Base-by-base conservation (phyloP, 495 filamentous ascomycete genomes). In the Penicillium tannophilum region DNA sequence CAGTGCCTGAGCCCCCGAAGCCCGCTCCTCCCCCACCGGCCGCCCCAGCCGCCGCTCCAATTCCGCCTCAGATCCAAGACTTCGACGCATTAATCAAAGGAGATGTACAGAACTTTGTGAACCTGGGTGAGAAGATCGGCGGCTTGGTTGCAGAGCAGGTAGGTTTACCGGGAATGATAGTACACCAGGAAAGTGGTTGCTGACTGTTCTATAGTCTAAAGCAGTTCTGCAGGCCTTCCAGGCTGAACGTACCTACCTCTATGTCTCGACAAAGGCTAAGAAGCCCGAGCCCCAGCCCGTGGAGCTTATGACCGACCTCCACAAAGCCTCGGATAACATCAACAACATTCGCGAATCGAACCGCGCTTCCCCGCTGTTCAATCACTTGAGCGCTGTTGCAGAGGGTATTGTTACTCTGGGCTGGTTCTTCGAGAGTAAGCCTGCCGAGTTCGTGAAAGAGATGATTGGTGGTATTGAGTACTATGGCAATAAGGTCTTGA, bases 401-500 rank as follows among this genome's bases (percentile, higher is more conserved):
- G 93, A 97, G 64, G 91, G 92, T 63, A 92, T 96, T 63, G 84
- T 86, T 58, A 86, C 89, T 7, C 77, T 98, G 42, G 87, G 87
- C 19, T 98, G 94, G 94, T 86, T 97, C 53, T 82, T 91, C 20
- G 88, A 92, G 45, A 73, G 75, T 28, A 92, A 91, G 68, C 94
- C 94, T 1, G 86, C 82, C 60, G 90, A 91, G 54, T 91, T 90
- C 61, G 86, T 97, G 39, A 81, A 81, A 30, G 93, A 96, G 48
- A 86, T 86, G 48, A 75, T 94, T 8, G 85, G 84, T 24, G 86
- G 90, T 49, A 89, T 92, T 28, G 84, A 97, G 71, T 95, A 91
- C 76, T 97, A 87, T 60, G 95, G 94, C 3, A 97, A 98, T 77
- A 84, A 90, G 56, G 89, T 98, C 39, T 72, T 97, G 58, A 92